Evolutionary conservation across 495 filamentous ascomycete species (phyloP), one percentile per base, ranked within the genome.

Genomic region (Thozetella sp.): DNA sequence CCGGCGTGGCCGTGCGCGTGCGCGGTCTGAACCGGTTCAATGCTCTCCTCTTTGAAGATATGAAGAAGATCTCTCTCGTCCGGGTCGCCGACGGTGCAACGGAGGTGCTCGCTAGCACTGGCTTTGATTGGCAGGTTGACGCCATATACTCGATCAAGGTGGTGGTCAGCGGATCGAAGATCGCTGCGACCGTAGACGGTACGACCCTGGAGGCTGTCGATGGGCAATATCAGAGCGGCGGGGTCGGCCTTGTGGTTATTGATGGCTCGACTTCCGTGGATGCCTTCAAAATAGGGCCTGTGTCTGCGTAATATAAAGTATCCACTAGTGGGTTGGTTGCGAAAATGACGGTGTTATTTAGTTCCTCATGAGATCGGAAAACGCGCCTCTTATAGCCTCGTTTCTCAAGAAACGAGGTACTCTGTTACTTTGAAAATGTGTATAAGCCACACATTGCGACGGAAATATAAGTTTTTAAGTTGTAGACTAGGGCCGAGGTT

Each of bases 1-100:
- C 52, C 1, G 70, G 70, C 17, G 57, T 68, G 2, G 68, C 61
- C 1, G 58, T 64, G 2, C 25, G 70, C 6, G 64, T 69, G 6
- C 57, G 59, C 22, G 70, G 70, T 20, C 20, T 73, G 48, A 69
- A 66, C 30, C 25, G 68, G 51, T 73, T 62, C 24, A 70, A 71
- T 50, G 70, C 56, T 0, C 22, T 73, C 0, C 1, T 66, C 1
- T 67, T 73, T 46, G 11, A 9, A 2, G n/a, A 10, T 0, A 53
- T 23, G n/a, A 55, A 50, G 30, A 53, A 59, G 2, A 27, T 73
- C 0, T 40, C 20, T 19, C 23, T 73, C 0, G 53, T 64, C 34
- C 71, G 70, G 51, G 59, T 59, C 3, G 48, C 53, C 1, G 70
- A 71, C 50, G 57, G 60, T 12, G 4, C 61, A 25, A 56, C 56